Base-by-base conservation (phyloP, 164 flowering plant genomes). In the Vitis vinifera region DNA sequence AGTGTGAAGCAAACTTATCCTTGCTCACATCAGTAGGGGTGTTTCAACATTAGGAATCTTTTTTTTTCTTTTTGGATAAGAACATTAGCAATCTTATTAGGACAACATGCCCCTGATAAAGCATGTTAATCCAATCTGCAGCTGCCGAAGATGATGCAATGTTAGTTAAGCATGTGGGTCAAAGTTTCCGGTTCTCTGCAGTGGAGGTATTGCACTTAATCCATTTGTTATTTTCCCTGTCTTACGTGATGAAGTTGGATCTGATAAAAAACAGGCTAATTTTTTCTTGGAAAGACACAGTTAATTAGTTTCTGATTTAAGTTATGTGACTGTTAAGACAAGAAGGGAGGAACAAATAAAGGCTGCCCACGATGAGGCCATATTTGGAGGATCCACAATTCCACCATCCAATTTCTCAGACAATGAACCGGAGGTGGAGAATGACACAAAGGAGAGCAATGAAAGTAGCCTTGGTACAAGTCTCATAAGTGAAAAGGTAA, bases 321-420 rank as follows among this genome's bases (percentile, higher is more conserved):
- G 44, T 37, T 11, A 55, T 68, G 12, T 67, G 51, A 16, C 55
- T 62, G 30, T 68, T 62, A 56, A 94, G 99, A 86, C 89, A 71
- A 91, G 76, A 71, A 84, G 81, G 55, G 93, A 90, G 79, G 91
- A 91, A 59, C 75, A 88, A 68, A 76, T 86, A 17, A 83, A 82
- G 81, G 81, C 89, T 71, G 93, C 93, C 73, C 99, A 94, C 71
- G 98, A 92, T 64, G 86, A 85, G 59, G 97, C 99, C 57, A 94
- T 94, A 77, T 94, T 94, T 84, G 99, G 99, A 64, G 81, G 73
- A 16, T 71, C 92, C 19, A 55, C 73, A 14, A 61, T 63, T 68
- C 75, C 68, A 63, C 77, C 74, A 15, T 59, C 82, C 68, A 68
- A 60, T 58, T 44, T 55, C 14, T 12, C 78, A 31, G 84, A 81